Conservation (phyloP, 768 basidiomycete genomes). For the Favolaschia claudopus region DNA sequence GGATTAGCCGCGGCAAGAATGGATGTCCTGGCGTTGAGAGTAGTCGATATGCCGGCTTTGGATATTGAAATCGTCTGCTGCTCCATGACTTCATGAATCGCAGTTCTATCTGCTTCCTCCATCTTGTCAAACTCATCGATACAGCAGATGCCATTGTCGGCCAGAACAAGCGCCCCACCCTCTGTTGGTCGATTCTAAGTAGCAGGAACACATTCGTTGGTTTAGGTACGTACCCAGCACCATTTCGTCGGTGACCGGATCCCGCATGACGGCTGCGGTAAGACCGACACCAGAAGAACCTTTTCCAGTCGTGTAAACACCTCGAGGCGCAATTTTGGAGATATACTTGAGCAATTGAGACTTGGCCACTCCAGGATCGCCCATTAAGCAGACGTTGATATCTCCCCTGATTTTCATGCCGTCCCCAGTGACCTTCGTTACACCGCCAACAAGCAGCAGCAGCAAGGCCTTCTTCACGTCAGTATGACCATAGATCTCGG, state of each 20-base stretch:
- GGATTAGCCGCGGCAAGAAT: constrained; percentile 99
- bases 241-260: constrained; percentile 99
- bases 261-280: constrained; percentile 98
- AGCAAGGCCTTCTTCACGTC: constrained; percentile 98
- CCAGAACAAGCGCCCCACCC: constrained; percentile 98
- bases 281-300: constrained; percentile 99
- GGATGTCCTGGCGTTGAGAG: constrained; percentile 95
- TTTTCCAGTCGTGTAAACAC: constrained; percentile 97
- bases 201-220: background rate
- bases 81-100: constrained; percentile 99
- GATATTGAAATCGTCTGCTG: constrained; percentile 99
- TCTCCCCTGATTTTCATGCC: constrained; percentile 99
- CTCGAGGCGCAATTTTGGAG: constrained; percentile 96
- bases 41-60: constrained; percentile 98
- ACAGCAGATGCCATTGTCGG: constrained; percentile 99
- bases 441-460: constrained; percentile 92
- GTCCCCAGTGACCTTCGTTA: constrained; percentile 93
- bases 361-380: constrained; percentile 99
- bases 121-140: constrained; percentile 99
- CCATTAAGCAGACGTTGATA: constrained; percentile 98
- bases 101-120: constrained; percentile 97
- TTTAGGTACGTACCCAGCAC: constrained; percentile 77
- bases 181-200: constrained; percentile 57
- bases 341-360: constrained; percentile 98
- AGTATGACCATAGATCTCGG: constrained; percentile 97